Base-by-base conservation (phyloP, 73 alveolate genomes). In the Halteria grandinella region DNA sequence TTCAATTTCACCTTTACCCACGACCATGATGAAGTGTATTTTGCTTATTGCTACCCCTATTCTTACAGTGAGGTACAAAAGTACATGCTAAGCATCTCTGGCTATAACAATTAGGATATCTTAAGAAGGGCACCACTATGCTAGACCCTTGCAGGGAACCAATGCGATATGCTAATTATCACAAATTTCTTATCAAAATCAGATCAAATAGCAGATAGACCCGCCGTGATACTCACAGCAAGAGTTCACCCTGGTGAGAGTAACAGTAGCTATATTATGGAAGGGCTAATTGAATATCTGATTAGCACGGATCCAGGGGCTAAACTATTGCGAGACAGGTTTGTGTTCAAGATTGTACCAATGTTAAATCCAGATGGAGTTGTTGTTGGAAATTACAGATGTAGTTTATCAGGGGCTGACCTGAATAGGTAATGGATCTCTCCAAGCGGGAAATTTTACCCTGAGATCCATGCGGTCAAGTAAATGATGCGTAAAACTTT, bases 321-420 rank as follows among this genome's bases (percentile, higher is more conserved):
- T 5, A 80, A 91, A 32, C 34, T 92, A 49, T 53, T 89, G 43
- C 66, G 91, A 52, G 88, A 84, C 49, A 89, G 85, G 45, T 83
- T 89, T 62, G 92, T 90, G 28, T 88, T 97, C 73, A 95, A 95
- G 85, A 85, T 98, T 32, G 97, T 98, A 0, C 99, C 99, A 0
- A 97, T 98, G 99, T 90, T 98, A 82, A 98, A 98, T 73, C 99
- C 99, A 0, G 99, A 98, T 70, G 99, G 99, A 6, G 99, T 98
- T 12, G 90, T 98, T 14, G 97, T 94, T 45, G 99, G 99, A 18
- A 94, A 92, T 76, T 96, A 98, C 29, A 47, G 99, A 41, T 91
- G 98, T 34, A 79, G 89, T 49, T 84, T 98, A 66, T 98, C 99
- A 3, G 99, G 99, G 24, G 98, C 96, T 47, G 99, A 98, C 60